These are phyloP conservation scores for Astragalus glycyphyllos DNA, from an alignment of 306 rosid genomes.

Conservation along the genomic window DNA sequence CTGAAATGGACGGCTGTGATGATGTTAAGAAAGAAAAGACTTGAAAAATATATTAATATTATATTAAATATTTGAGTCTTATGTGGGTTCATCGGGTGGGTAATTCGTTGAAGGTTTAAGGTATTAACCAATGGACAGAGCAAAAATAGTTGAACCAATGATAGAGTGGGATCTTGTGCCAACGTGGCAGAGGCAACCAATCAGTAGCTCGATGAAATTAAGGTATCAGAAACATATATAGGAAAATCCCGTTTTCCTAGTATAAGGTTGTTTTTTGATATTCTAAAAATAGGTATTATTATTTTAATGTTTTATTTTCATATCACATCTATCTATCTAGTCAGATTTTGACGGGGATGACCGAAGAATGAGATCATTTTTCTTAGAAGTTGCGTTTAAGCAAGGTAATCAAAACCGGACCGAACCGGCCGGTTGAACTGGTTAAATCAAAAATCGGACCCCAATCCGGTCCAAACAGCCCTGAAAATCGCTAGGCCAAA, in stretches of 20 bases:
- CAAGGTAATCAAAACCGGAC: too few relatives aligned
- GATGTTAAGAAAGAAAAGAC: conserved; percentile 54
- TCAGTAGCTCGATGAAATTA: conserved; percentile 88
- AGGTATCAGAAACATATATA: conserved; percentile 62
- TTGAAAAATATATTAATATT: conserved; percentile 19
- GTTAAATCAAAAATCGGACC: too few relatives aligned
- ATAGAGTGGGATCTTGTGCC: conserved; percentile 58
- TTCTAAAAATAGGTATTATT: neutral
- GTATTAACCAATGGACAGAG: conserved; percentile 55
- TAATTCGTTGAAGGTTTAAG: conserved; percentile 37
- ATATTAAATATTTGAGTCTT: neutral
- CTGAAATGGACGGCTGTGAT: conserved; percentile 72
- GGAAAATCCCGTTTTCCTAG: neutral
- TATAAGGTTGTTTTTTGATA: neutral
- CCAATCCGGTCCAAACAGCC: too few relatives aligned
- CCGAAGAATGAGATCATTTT: conserved; percentile 32
- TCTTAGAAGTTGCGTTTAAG: conserved; percentile 34
- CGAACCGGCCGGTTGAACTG: too few relatives aligned
- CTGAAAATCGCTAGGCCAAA: too few relatives aligned
- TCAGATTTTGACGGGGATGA: conserved; percentile 46
- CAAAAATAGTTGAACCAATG: conserved; percentile 65
- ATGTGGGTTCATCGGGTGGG: conserved; percentile 50
- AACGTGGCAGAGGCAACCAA: conserved; percentile 73
- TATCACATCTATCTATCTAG: conserved; percentile 45
- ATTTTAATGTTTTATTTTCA: conserved; percentile 41